Conservation (phyloP, 176 grass and related monocot species). For the Areca catechu region DNA sequence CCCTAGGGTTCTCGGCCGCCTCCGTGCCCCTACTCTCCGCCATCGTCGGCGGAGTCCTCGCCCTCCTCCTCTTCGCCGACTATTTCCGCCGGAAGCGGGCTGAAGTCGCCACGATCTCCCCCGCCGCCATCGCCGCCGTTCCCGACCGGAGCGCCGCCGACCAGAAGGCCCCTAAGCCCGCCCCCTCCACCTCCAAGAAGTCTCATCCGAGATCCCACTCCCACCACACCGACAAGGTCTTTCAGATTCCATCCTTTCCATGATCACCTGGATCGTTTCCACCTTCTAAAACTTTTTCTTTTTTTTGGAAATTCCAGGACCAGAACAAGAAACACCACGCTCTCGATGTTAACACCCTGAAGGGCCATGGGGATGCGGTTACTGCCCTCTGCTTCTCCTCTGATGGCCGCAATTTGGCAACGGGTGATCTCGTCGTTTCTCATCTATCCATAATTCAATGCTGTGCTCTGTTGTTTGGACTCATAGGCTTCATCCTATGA, state of each 20-base stretch:
- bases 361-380: slow-evolving; percentile 65
- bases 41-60: slow-evolving; percentile 52
- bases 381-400: slow-evolving; percentile 67
- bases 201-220: slow-evolving; percentile 5
- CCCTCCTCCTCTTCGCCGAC: slow-evolving; percentile 39
- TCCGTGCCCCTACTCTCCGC: slow-evolving; percentile 63
- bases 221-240: background rate
- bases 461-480: no score
- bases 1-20: slow-evolving; percentile 24
- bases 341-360: slow-evolving; percentile 82
- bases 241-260: no score
- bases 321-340: slow-evolving; percentile 77
- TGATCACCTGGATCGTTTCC: background rate
- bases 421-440: slow-evolving; percentile 31
- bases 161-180: slow-evolving; percentile 11
- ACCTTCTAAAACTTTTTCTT: background rate
- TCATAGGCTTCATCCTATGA: no score
- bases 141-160: slow-evolving; percentile 22
- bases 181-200: slow-evolving; percentile 33
- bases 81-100: slow-evolving; percentile 88
- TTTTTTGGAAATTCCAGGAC: slow-evolving; percentile 26
- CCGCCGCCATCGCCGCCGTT: slow-evolving; percentile 24
- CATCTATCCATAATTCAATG: no score
- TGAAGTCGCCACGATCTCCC: slow-evolving; percentile 45
- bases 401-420: slow-evolving; percentile 58